These are phyloP conservation scores for Colletotrichum sp. DNA, from an alignment of 2,329 filamentous ascomycete species.

Conservation along the genomic window DNA sequence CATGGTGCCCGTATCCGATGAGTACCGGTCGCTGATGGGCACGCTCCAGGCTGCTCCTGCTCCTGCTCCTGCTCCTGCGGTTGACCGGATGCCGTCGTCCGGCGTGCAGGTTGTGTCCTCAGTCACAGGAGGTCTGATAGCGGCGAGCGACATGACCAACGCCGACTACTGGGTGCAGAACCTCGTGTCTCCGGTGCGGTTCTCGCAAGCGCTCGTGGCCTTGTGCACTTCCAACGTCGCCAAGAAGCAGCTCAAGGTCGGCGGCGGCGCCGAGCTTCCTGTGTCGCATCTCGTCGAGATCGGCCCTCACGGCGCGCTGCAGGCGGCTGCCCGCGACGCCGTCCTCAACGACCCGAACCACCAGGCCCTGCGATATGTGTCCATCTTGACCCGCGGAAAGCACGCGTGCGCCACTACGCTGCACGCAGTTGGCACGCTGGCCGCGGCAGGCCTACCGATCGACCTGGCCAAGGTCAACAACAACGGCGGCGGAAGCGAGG, in stretches of 20 bases:
- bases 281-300: conserved; percentile 8
- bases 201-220: conserved; percentile 3
- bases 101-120: conserved; percentile 33
- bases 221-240: background rate
- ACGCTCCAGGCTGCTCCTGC: background rate
- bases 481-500: background rate
- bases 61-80: too few relatives aligned
- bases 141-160: background rate
- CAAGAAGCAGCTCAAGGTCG: conserved; percentile 23
- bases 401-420: background rate
- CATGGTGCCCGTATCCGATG: conserved; percentile 10
- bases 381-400: background rate
- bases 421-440: background rate
- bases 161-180: conserved; percentile 13
- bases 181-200: background rate
- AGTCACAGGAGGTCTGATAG: background rate
- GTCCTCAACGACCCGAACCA: conserved; percentile 47
- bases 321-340: conserved; percentile 48
- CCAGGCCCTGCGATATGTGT: conserved; percentile 32
- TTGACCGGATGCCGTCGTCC: background rate
- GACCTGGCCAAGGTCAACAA: conserved; percentile 49
- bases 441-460: conserved; percentile 29
- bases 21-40: background rate
- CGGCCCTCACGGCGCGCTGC: conserved; percentile 10
- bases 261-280: conserved; percentile 15